Evolutionary conservation across 2,329 filamentous ascomycete species (phyloP).

Genomic region (Coniella lustricola): DNA sequence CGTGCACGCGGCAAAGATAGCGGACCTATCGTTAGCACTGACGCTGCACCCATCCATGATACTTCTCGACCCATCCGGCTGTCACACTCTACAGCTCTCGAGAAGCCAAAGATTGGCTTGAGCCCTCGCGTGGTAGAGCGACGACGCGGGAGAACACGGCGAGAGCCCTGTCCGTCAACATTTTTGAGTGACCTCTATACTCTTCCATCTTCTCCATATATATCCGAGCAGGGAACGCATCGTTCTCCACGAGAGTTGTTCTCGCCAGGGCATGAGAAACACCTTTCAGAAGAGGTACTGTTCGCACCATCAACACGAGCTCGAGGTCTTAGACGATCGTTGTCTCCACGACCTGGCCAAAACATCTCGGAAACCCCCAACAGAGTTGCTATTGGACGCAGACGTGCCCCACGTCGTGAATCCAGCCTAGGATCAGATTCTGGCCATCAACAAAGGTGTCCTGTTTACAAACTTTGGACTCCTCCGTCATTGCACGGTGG

Average conservation of each 20-base stretch:
- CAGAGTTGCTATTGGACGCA: conserved; percentile 15
- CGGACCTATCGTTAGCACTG: conserved; percentile 14
- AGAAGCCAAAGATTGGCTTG: conserved; percentile 25
- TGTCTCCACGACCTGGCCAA: conserved; percentile 18
- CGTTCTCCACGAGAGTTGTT: conserved; percentile 19
- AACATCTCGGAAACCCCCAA: conserved; percentile 16
- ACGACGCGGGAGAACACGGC: conserved; percentile 15
- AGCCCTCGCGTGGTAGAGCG: conserved; percentile 19
- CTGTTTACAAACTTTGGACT: conserved; percentile 5
- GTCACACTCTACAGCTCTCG: conserved; percentile 21
- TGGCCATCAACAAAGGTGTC: conserved; percentile 17
- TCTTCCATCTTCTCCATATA: conserved; percentile 6
- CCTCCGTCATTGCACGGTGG: conserved; percentile 5
- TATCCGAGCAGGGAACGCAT: conserved; percentile 14
- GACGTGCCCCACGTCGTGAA: conserved; percentile 18
- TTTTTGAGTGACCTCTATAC: conserved; percentile 9
- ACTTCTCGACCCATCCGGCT: conserved; percentile 14
- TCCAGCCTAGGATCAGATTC: conserved; percentile 19
- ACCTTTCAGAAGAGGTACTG: conserved; percentile 19
- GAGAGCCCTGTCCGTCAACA: conserved; percentile 10
- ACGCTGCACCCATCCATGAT: conserved; percentile 7
- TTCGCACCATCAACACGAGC: conserved; percentile 18
- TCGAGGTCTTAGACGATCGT: conserved; percentile 22
- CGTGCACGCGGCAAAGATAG: conserved; percentile 22
- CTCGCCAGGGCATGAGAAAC: conserved; percentile 21